Base-by-base conservation (phyloP, 768 basidiomycete genomes). In the Amanita inopinata region DNA sequence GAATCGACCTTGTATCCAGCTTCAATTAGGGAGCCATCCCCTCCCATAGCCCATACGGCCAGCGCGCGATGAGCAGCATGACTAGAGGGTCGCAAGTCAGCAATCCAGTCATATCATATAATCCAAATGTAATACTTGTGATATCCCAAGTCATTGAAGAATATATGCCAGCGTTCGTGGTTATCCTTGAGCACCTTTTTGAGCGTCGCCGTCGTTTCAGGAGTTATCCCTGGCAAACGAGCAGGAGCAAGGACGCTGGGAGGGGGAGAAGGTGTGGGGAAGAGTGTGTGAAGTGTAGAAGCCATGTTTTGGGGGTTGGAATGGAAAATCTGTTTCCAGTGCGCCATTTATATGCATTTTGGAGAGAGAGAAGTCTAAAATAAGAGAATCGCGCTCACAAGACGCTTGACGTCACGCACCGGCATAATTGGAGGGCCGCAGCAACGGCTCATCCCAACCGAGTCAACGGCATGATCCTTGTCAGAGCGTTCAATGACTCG, bases 11-110 rank as follows among this genome's bases (percentile, higher is more conserved):
- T 48, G 50, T 70, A 72, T 4, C 57, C 66, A 6, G 61, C 60
- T 22, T 54, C 43, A 10, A 75, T 60, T 17, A 66, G 54, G 18
- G 56, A 47, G 1, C 52, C 56, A 46, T 66, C 59, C 0, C 71
- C 81, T 1, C 83, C 83, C 8, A 86, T 56, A 0, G 67, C 64
- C 64, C 76, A 84, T 2, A 77, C 66, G 4, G 78, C 76, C 18
- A 80, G 56, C 14, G 73, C 49, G 18, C 73, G 75, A 49, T 83
- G 80, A 3, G 73, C 61, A 24, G 70, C 59, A 59, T 84, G 82
- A 49, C 60, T 67, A 38, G 25, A 31, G 6, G 32, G 20, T 33
- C 5, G 8, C 7, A 20, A 10, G n/a, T 34, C 20, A 25, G n/a
- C 17, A 33, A 20, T 23, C 7, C 10, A 33, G 17, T n/a, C 3